A percentile compares a stretch with the other conserved stretches of the same genome.
Evolutionary conservation across 73 alveolate genomes (phyloP).

Genomic region (Paramecium pentaurelia): DNA sequence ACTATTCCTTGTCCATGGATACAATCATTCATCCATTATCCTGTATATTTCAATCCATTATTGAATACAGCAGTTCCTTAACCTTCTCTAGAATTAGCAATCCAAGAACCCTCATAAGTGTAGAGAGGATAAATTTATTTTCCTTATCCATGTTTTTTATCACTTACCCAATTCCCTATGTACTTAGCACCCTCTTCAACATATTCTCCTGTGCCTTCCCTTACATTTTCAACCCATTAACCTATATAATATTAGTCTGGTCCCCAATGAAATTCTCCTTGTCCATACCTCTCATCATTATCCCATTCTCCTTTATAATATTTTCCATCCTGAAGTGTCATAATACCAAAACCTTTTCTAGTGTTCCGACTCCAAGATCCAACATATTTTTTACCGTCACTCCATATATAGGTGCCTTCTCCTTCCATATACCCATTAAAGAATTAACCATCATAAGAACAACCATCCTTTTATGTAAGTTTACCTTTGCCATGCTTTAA

Average conservation of each 20-base stretch:
- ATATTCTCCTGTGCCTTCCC: constrained; percentile 69
- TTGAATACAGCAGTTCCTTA: constrained; percentile 26
- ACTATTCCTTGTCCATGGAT: constrained; percentile 24
- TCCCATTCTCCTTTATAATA: constrained; percentile 56
- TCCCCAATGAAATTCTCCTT: constrained; percentile 53
- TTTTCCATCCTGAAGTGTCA: constrained; percentile 27
- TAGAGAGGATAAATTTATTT: constrained; percentile 42
- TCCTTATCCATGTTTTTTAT: constrained; percentile 68
- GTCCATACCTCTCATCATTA: constrained; percentile 35
- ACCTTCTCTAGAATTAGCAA: constrained; percentile 62
- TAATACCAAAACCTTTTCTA: constrained; percentile 33
- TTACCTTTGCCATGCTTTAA: constrained; percentile 63
- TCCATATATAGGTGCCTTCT: constrained; percentile 44
- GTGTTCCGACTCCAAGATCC: constrained; percentile 34
- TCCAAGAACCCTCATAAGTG: constrained; percentile 64
- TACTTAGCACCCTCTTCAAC: constrained; percentile 62
- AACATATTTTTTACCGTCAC: not conserved
- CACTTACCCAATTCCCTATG: constrained; percentile 65
- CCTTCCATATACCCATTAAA: constrained; percentile 53
- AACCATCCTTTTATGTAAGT: constrained; percentile 66
- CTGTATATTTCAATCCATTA: constrained; percentile 40
- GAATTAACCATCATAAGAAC: constrained; percentile 59
- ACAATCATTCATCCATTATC: constrained; percentile 52
- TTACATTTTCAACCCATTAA: constrained; percentile 67
- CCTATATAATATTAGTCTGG: constrained; percentile 3